Base-by-base conservation (phyloP, 2,329 filamentous ascomycete species). In the Ciborinia camelliae region DNA sequence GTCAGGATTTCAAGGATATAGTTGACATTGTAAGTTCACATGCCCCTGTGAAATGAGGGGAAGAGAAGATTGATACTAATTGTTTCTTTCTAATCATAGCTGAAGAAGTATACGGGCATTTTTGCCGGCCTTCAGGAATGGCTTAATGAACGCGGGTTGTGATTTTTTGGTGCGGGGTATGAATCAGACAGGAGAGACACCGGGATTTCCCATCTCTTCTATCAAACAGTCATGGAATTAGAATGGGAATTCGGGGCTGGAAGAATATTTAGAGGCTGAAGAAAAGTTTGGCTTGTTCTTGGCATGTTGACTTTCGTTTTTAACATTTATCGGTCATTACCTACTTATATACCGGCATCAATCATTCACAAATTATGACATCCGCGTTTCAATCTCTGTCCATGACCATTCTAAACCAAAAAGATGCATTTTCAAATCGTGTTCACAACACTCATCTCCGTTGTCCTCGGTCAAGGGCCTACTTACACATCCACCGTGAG, bases 211-310 rank as follows among this genome's bases (percentile, higher is more conserved):
- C 2, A 9, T 26, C 23, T 28, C 5, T 18, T 48, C 2, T 23
- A 9, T 18, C 0, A 18, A 50, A 8, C n/a, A n/a, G n/a, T n/a
- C n/a, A n/a, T n/a, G 2, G 4, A 9, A 5, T 2, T 51, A 9
- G 18, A 1, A 12, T 2, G 26, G 4, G 9, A 0, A n/a, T 51
- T 32, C 18, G 28, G 18, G 28, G 3, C 18, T 20, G n/a, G n/a
- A n/a, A n/a, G n/a, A n/a, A n/a, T n/a, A n/a, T n/a, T n/a, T n/a
- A n/a, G n/a, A n/a, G n/a, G n/a, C n/a, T 30, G 9, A 20, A 32
- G 18, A 32, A 15, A 10, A 32, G 18, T 9, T 12, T 30, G 30
- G 28, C 28, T 51, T 30, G 28, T 32, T 18, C 28, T 32, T n/a
- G 15, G 47, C 2, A 50, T 15, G 28, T 32, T 51, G 15, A 51